Evolutionary conservation across 768 basidiomycete genomes (phyloP).

Genomic region (Tephrocybe sp.): DNA sequence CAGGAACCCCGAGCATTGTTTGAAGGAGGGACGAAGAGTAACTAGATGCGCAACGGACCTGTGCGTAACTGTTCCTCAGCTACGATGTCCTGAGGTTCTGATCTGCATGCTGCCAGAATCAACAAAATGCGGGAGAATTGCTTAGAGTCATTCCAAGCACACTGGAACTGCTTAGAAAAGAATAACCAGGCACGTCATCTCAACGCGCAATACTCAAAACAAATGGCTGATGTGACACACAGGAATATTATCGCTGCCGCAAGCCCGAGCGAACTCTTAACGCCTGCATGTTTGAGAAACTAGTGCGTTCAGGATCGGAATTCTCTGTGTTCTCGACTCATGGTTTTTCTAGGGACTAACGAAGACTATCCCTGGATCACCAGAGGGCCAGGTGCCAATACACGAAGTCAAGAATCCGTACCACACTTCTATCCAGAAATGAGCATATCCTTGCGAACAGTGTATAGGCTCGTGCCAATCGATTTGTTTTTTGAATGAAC

Average conservation of each 20-base stretch:
- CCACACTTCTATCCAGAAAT: slow-evolving; percentile 85
- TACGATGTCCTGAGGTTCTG: background rate
- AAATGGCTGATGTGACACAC: background rate
- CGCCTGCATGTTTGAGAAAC: slow-evolving; percentile 93
- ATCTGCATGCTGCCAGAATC: slow-evolving; percentile 52
- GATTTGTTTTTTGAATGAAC: background rate
- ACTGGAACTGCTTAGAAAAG: slow-evolving; percentile 92
- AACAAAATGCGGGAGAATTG: slow-evolving; percentile 94
- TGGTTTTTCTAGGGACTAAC: slow-evolving; percentile 65
- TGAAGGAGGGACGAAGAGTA: slow-evolving; percentile 94
- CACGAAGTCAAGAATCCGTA: slow-evolving; percentile 88
- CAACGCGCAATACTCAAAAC: background rate
- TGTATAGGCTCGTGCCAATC: slow-evolving; percentile 16
- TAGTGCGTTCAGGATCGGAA: slow-evolving; percentile 43
- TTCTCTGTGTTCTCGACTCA: background rate
- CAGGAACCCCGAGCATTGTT: slow-evolving; percentile 85
- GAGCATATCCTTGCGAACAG: slow-evolving; percentile 11
- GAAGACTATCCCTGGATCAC: slow-evolving; percentile 89
- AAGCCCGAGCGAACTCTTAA: slow-evolving; percentile 86
- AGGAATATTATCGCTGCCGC: slow-evolving; percentile 91
- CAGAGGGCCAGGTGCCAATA: slow-evolving; percentile 76
- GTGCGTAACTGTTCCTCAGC: slow-evolving; percentile 46
- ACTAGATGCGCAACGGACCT: slow-evolving; percentile 93
- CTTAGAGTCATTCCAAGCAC: slow-evolving; percentile 77
- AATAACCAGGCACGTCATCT: slow-evolving; percentile 80